Percentiles rank a stretch among this genome's conserved stretches.
Conservation (phyloP, 108 stramenopile species). For the Nitzschia inconspicua region DNA sequence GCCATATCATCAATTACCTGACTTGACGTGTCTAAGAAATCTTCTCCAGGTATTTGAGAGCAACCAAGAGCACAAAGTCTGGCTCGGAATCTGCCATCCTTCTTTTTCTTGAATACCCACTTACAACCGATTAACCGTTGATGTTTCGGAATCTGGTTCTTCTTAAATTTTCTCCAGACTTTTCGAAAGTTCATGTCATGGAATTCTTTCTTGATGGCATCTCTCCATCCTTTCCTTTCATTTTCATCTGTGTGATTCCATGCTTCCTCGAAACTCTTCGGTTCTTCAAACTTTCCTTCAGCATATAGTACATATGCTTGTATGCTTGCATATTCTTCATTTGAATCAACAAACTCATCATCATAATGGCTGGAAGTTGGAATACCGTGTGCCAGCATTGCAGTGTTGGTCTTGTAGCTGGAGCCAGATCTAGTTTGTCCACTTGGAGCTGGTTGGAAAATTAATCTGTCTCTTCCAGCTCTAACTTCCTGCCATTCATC, state of each 20-base stretch:
- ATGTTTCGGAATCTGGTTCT: too few relatives aligned
- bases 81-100: too few relatives aligned
- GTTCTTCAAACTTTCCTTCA: too few relatives aligned
- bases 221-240: background rate
- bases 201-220: background rate
- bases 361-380: too few relatives aligned
- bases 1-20: too few relatives aligned
- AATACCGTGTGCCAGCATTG: too few relatives aligned
- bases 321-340: background rate
- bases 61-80: background rate
- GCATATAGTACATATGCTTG: background rate
- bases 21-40: background rate
- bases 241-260: background rate
- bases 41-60: conserved; percentile 11
- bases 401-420: too few relatives aligned
- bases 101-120: too few relatives aligned
- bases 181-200: background rate
- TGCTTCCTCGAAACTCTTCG: background rate
- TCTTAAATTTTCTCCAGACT: background rate
- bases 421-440: too few relatives aligned
- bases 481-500: too few relatives aligned
- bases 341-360: background rate
- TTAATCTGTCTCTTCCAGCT: background rate
- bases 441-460: too few relatives aligned
- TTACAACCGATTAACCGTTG: too few relatives aligned